Base-by-base conservation (phyloP, 1,284 basidiomycete species). In the Papiliotrema terrestris region DNA sequence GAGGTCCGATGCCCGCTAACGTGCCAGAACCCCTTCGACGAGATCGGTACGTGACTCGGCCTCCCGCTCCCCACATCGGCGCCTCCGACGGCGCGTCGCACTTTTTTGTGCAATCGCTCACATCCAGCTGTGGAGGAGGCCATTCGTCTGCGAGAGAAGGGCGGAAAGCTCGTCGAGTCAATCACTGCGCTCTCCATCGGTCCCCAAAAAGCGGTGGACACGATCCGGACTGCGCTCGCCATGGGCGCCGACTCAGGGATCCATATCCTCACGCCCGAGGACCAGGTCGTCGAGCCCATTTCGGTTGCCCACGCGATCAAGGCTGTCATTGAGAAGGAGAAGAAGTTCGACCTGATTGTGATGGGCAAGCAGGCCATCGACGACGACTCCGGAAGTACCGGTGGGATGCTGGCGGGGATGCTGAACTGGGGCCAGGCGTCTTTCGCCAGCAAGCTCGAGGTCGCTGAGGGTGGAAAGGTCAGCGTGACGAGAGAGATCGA, bases 361-460 rank as follows among this genome's bases (percentile, higher is more conserved):
- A 83, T 97, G 78, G 95, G 96, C n/a, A 98, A 98, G 79, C 95
- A 98, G 78, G 89, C 95, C 13, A 98, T 98, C 66, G 95, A 98
- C 78, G 94, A 96, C 67, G 95, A 98, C 75, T 83, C 90, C 3
- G 90, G 91, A n/a, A 88, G 94, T 79, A 98, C 95, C 8, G 95
- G 95, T 1, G 94, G 97, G 73, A 98, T 98, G 90, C 83, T 98
- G 39, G 94, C 95, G 19, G 95, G 92, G 2, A 79, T 98, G 67
- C 78, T 97, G 66, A 86, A 86, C 46, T 98, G 93, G 90, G 84
- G 88, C 11, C 95, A 98, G 79, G 95, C 90, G 49, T 94, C 91
- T 61, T 98, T 93, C 75, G 95, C 93, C 48, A 92, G 88, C 77
- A 91, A 91, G 78, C 79, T 98, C 20, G 87, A 87, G 17, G 78